Evolutionary conservation across 495 filamentous ascomycete species (phyloP).

Genomic region (Aspergillus carlsbadensis): DNA sequence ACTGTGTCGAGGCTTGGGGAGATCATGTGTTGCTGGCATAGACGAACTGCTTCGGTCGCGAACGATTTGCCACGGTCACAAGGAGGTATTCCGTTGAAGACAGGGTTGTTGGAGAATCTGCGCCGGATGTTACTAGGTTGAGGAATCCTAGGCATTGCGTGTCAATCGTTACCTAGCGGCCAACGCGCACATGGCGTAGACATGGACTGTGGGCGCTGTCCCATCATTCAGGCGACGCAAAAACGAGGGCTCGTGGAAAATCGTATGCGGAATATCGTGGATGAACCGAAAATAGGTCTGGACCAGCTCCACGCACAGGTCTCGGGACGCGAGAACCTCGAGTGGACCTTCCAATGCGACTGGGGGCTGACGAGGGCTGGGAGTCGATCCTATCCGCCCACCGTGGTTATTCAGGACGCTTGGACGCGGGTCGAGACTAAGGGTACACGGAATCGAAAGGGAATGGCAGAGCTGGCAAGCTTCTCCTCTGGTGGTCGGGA

Average conservation of each 20-base stretch:
- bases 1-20: conserved; percentile 22
- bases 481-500: conserved; percentile 12
- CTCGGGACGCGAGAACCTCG: not conserved
- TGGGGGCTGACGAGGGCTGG: not conserved
- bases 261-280: conserved; percentile 26
- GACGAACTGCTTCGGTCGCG: conserved; percentile 12
- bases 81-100: conserved; percentile 13
- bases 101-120: conserved; percentile 20
- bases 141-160: not conserved
- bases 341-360: not conserved
- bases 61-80: conserved; percentile 18
- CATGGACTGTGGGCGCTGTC: conserved; percentile 16
- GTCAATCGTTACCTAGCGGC: conserved; percentile 19
- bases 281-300: conserved; percentile 28
- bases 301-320: conserved; percentile 15
- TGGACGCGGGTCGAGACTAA: not conserved
- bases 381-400: not conserved
- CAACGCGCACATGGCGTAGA: conserved; percentile 26
- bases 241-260: conserved; percentile 25
- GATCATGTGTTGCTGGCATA: conserved; percentile 9
- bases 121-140: not conserved
- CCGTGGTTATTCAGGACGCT: not conserved
- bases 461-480: conserved; percentile 19
- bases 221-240: conserved; percentile 18
- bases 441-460: conserved; percentile 14